A percentile compares a stretch with the other conserved stretches of the same genome.
Evolutionary conservation across 352 stramenopile genomes (phyloP).

Genomic region (Hyaloperonospora brassicae): DNA sequence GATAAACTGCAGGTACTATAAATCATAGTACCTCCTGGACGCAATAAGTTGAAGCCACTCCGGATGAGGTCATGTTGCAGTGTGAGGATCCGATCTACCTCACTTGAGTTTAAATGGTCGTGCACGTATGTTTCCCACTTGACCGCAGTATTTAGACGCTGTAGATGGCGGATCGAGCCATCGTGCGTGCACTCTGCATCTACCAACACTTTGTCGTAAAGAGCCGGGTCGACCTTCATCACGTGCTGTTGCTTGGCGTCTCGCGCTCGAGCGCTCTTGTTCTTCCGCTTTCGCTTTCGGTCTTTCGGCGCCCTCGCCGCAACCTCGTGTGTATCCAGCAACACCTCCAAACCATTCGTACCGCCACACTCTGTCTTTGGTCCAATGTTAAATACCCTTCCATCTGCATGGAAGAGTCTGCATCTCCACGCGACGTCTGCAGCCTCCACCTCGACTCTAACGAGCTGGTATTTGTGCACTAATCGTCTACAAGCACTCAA

Average conservation of each 20-base stretch:
- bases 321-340: slow-evolving; percentile 71
- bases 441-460: slow-evolving; percentile 16
- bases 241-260: slow-evolving; percentile 42
- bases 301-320: slow-evolving; percentile 29
- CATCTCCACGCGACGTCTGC: slow-evolving; percentile 39
- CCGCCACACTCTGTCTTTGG: slow-evolving; percentile 39
- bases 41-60: slow-evolving; percentile 87
- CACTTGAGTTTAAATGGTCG: slow-evolving; percentile 45
- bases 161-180: slow-evolving; percentile 86
- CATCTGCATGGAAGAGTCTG: slow-evolving; percentile 71
- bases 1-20: slow-evolving; percentile 94
- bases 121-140: slow-evolving; percentile 76
- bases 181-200: slow-evolving; percentile 95
- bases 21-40: slow-evolving; percentile 83
- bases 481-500: slow-evolving; percentile 84
- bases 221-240: slow-evolving; percentile 15
- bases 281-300: slow-evolving; percentile 82
- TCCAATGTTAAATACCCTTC: slow-evolving; percentile 56
- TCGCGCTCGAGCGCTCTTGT: slow-evolving; percentile 81
- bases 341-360: slow-evolving; percentile 31
- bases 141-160: slow-evolving; percentile 51
- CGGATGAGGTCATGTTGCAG: slow-evolving; percentile 55
- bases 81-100: slow-evolving; percentile 53
- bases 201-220: slow-evolving; percentile 92
- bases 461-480: slow-evolving; percentile 89